Conservation (phyloP, 192 early-diverging fungal species). For the Jimgerdemannia flammicorona region DNA sequence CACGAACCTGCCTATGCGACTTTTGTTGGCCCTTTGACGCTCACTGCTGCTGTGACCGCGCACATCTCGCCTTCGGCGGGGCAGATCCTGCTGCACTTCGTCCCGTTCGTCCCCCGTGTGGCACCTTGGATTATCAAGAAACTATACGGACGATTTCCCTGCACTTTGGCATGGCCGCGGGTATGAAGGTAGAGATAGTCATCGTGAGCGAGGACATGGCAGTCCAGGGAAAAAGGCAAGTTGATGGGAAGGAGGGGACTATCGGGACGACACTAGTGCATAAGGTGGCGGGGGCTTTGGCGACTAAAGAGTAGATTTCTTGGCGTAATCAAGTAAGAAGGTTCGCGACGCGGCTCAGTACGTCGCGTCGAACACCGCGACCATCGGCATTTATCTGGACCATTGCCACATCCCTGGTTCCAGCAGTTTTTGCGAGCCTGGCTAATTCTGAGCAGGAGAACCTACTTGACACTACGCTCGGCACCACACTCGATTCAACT, state of each 20-base stretch:
- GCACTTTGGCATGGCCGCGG: conserved; percentile 80
- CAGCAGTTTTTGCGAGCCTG: conserved; percentile 46
- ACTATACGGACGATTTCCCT: conserved; percentile 77
- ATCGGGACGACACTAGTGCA: conserved; percentile 77
- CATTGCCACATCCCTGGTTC: conserved; percentile 74
- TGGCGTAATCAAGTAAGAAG: conserved; percentile 15
- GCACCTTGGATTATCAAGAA: conserved; percentile 91
- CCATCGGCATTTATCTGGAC: conserved; percentile 74
- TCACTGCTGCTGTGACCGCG: conserved; percentile 77
- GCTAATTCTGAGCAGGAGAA: too few species aligned
- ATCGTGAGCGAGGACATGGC: conserved; percentile 87
- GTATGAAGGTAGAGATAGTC: conserved; percentile 67
- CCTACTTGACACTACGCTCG: conserved; percentile 51
- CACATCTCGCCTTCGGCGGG: conserved; percentile 77
- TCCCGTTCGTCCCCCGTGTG: conserved; percentile 49
- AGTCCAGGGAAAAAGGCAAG: conserved; percentile 57
- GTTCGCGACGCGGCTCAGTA: conserved; percentile 54
- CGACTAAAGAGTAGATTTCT: conserved; percentile 47
- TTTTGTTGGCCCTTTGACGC: conserved; percentile 65
- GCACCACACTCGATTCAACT: conserved; percentile 45
- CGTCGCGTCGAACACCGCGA: conserved; percentile 59
- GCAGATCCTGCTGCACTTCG: conserved; percentile 76
- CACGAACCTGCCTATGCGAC: conserved; percentile 85
- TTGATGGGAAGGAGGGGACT: conserved; percentile 76
- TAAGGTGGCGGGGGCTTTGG: conserved; percentile 76